These are phyloP conservation scores for Testicularia cyperi DNA, from an alignment of 1,284 basidiomycete species.

Conservation along the genomic window DNA sequence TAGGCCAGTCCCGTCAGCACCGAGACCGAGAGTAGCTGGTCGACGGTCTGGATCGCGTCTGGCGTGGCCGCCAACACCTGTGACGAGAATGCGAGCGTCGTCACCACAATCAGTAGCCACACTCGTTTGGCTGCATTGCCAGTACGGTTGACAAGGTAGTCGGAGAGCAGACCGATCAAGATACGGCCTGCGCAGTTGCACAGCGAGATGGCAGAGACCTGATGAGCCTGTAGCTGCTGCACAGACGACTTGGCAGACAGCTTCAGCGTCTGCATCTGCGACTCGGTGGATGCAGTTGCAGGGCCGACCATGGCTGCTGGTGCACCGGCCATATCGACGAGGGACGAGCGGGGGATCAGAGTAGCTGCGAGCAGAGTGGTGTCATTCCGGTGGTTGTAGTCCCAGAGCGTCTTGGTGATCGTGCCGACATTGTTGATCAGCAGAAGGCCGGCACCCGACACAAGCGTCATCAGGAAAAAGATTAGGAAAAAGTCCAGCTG, in stretches of 20 bases:
- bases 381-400: conserved; percentile 64
- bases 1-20: conserved; percentile 73
- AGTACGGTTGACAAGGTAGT: conserved; percentile 60
- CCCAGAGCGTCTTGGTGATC: conserved; percentile 80
- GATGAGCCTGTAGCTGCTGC: conserved; percentile 72
- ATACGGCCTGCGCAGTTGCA: conserved; percentile 82
- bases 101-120: conserved; percentile 49
- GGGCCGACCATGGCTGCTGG: no score
- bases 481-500: conserved; percentile 75
- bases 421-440: conserved; percentile 96
- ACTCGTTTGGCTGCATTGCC: conserved; percentile 35
- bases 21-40: conserved; percentile 74
- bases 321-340: no score
- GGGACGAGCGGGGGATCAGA: no score
- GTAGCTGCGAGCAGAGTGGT: conserved; percentile 9
- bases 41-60: conserved; percentile 66
- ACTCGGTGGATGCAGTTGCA: background rate
- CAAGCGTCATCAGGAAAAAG: conserved; percentile 71
- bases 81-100: conserved; percentile 41
- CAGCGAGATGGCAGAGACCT: conserved; percentile 77
- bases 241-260: conserved; percentile 70
- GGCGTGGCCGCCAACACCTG: conserved; percentile 54
- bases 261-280: conserved; percentile 10
- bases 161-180: conserved; percentile 75
- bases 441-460: conserved; percentile 85